Conservation (phyloP, 2,329 filamentous ascomycete genomes). For the Fusarium newnesense region DNA sequence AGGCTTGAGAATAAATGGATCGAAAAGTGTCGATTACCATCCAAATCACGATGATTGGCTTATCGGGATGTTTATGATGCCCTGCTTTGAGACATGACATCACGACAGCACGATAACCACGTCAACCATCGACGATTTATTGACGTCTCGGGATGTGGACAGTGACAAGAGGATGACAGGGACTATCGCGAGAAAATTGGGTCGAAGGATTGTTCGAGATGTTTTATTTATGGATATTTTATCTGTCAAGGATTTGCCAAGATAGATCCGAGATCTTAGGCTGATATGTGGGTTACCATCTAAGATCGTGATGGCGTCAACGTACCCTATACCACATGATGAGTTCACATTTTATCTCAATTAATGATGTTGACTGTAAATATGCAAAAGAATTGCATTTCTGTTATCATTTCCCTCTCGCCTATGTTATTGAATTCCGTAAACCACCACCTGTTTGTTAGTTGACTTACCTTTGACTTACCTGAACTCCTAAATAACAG, state of each 20-base stretch:
- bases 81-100: conserved; percentile 11
- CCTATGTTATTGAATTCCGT: fast-evolving
- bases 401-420: fast-evolving
- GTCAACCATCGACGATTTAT: neutral
- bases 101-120: neutral
- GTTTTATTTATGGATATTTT: neutral
- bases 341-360: neutral
- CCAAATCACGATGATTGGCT: conserved; percentile 19
- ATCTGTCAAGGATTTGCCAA: neutral
- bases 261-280: neutral
- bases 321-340: neutral
- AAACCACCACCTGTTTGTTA: neutral
- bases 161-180: neutral
- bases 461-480: neutral
- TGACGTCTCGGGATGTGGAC: neutral
- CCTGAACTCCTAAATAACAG: neutral
- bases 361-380: fast-evolving
- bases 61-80: conserved; percentile 16
- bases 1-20: neutral
- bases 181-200: neutral
- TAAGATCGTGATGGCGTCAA: neutral
- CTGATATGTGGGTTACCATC: neutral
- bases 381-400: neutral
- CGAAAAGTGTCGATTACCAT: conserved; percentile 16
- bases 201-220: neutral